Conservation (phyloP, 352 stramenopile genomes). For the Peronospora destructor region DNA sequence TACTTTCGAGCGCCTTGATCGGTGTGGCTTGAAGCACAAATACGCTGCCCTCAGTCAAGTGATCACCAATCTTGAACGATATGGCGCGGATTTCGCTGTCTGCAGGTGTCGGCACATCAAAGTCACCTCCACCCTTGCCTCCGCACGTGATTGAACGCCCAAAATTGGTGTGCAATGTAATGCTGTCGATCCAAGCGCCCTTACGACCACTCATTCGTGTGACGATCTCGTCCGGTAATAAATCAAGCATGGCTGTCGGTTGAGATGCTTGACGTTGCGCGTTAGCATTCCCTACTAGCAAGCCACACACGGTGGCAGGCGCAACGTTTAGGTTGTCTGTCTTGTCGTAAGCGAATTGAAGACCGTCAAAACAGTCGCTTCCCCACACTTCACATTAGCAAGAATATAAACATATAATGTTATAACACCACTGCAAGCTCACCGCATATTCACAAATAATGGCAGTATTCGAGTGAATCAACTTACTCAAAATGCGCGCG, state of each 20-base stretch:
- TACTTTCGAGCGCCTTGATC: conserved; percentile 21
- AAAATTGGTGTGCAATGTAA: conserved; percentile 66
- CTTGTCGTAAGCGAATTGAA: conserved; percentile 53
- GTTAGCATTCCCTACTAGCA: conserved; percentile 45
- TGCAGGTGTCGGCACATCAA: conserved; percentile 28
- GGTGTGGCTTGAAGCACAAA: conserved; percentile 36
- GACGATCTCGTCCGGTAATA: conserved; percentile 51
- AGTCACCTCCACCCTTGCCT: conserved; percentile 52
- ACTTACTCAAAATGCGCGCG: conserved; percentile 47
- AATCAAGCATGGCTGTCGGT: conserved; percentile 28
- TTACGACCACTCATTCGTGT: conserved; percentile 47
- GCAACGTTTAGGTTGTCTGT: background rate
- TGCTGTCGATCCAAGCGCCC: conserved; percentile 64
- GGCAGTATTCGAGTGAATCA: background rate
- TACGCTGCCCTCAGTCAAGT: conserved; percentile 47
- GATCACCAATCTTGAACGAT: conserved; percentile 53
- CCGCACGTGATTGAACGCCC: conserved; percentile 46
- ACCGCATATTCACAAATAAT: background rate
- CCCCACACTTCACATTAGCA: conserved; percentile 55
- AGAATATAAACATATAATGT: conserved; percentile 7
- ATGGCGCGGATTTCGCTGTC: conserved; percentile 54
- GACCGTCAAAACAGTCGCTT: conserved; percentile 58
- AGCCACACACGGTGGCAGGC: conserved; percentile 15
- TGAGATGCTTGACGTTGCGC: conserved; percentile 26
- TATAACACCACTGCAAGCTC: conserved; percentile 2